Conservation (phyloP, 371 early-diverging fungal species). For the Mortierella sp. region DNA sequence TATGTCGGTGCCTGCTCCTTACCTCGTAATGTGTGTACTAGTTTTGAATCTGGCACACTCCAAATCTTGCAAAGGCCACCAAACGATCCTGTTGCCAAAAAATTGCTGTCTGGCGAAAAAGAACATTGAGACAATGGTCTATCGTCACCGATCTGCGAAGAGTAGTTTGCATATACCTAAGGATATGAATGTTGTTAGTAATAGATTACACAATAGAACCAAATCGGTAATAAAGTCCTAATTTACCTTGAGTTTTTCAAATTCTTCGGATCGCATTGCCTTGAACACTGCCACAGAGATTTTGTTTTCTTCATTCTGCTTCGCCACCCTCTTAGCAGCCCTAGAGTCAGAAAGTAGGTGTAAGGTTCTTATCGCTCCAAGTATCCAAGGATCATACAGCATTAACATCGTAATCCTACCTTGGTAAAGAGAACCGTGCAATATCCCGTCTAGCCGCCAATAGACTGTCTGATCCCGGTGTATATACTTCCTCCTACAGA, state of each 20-base stretch:
- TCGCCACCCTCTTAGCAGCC: slow-evolving; percentile 78
- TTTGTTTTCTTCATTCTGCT: slow-evolving; percentile 76
- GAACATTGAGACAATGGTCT: slow-evolving; percentile 84
- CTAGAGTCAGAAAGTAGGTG: slow-evolving; percentile 50
- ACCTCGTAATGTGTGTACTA: slow-evolving; percentile 69
- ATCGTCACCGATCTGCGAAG: slow-evolving; percentile 93
- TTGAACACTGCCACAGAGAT: slow-evolving; percentile 81
- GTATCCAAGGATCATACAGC: neutral
- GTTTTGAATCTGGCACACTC: slow-evolving; percentile 83
- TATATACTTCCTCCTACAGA: slow-evolving; percentile 88
- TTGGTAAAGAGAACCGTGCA: slow-evolving; percentile 81
- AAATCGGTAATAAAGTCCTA: too few relatives aligned
- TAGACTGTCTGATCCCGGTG: slow-evolving; percentile 80
- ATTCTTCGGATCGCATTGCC: slow-evolving; percentile 83
- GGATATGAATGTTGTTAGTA: neutral
- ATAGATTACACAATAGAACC: neutral
- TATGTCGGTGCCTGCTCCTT: neutral
- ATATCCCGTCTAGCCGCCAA: slow-evolving; percentile 81
- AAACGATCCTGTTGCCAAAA: slow-evolving; percentile 89
- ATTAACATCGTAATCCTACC: slow-evolving; percentile 60
- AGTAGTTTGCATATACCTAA: slow-evolving; percentile 76
- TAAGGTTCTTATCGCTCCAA: neutral
- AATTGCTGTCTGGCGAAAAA: slow-evolving; percentile 86
- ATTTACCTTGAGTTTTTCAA: slow-evolving; percentile 74
- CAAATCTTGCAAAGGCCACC: slow-evolving; percentile 90